phyloP scores from a whole-genome alignment of 1,284 basidiomycete genomes.

The Rhodotorula sp. region DNA sequence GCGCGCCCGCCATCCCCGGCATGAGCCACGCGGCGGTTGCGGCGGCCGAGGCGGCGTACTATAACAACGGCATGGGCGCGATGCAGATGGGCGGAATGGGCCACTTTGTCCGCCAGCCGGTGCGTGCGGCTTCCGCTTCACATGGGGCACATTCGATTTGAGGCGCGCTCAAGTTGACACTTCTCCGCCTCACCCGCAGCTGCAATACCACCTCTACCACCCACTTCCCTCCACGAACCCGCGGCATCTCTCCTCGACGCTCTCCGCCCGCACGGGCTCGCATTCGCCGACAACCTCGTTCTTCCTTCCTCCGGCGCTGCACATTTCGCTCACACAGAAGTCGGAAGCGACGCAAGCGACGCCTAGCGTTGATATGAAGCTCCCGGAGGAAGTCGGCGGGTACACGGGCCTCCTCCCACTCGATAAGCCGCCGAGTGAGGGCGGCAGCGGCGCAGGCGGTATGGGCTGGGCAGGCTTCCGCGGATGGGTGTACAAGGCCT shows the following conservation, averaged over 20 bases:
- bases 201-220: constrained; percentile 91
- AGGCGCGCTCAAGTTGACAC: not conserved
- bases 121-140: not conserved
- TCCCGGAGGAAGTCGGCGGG: constrained; percentile 41
- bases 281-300: constrained; percentile 50
- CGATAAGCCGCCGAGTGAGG: constrained; percentile 31
- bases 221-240: constrained; percentile 52
- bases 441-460: constrained; percentile 13
- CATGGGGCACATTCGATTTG: too few relatives aligned
- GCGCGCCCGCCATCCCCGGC: constrained; percentile 5
- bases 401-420: constrained; percentile 42
- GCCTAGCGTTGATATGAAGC: constrained; percentile 37
- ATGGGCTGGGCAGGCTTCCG: constrained; percentile 54
- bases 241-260: constrained; percentile 54
- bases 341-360: constrained; percentile 70
- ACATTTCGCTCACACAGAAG: constrained; percentile 76
- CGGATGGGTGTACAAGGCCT: constrained; percentile 79
- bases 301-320: constrained; percentile 72
- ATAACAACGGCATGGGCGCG: constrained; percentile 29
- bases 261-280: constrained; percentile 33
- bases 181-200: constrained; percentile 54
- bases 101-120: constrained; percentile 34
- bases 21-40: not conserved
- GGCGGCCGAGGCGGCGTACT: constrained; percentile 30
- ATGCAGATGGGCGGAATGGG: constrained; percentile 13